Base-by-base conservation (phyloP, 441 rosid species). In the Macaranga tanarius region DNA sequence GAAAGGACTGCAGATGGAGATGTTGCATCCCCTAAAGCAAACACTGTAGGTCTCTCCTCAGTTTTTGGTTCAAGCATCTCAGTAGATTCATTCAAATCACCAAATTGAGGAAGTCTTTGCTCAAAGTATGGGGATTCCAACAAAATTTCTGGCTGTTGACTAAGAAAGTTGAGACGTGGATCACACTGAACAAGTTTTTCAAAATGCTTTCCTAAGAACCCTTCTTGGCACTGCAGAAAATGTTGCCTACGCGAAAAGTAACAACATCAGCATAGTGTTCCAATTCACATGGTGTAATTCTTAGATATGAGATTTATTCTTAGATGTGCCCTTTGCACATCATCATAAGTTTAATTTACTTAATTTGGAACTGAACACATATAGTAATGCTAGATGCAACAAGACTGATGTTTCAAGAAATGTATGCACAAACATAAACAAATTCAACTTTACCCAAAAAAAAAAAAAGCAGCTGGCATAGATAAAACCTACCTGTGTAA, bases 151-250 rank as follows among this genome's bases (percentile, higher is more conserved):
- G 82, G 83, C 77, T 86, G 88, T 56, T 73, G 84, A 72, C 92
- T 85, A 7, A 88, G 81, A 69, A 79, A 83, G 73, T 84, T 81
- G 58, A 88, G 87, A 13, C 88, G 90, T 25, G 85, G 86, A 77
- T 88, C 92, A 48, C 90, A 88, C 57, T 86, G 90, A 66, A 83
- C 67, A 59, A 88, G 89, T 80, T 86, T 86, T 74, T 88, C 89
- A 52, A 84, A 86, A 76, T 86, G 90, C 79, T 80, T 88, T 22
- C 84, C 84, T 45, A 88, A 28, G 71, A 84, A 61, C 23, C 88
- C 89, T 57, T 69, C 86, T 17, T 82, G 84, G 76, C 87, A 86
- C 72, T 79, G 86, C 69, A 88, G 80, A 73, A 83, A 80, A 86
- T 86, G 90, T 47, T 15, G 79, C 86, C 92, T 88, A 56, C 9